Base-by-base conservation (phyloP, 1,284 basidiomycete species). In the Ceratobasidium sp. region DNA sequence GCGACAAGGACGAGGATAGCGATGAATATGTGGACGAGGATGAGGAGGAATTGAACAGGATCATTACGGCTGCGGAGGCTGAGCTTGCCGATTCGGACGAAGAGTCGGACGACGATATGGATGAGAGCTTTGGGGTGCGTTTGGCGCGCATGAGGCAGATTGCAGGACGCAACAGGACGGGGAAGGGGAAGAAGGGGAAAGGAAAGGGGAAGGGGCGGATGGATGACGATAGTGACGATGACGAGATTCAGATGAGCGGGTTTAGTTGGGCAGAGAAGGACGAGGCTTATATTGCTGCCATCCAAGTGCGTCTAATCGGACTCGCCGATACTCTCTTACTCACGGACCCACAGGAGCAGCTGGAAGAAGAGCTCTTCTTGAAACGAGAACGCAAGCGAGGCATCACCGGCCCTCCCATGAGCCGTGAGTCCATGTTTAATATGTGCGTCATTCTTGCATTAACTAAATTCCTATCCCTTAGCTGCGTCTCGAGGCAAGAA, bases 261-360 rank as follows among this genome's bases (percentile, higher is more conserved):
- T 76, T 77, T 51, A 78, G 84, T 0, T 88, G 87, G 86, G 85
- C 84, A 0, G 88, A 89, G 56, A 78, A 84, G 30, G 88, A 92
- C 73, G 88, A 93, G 51, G 85, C 85, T 46, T 87, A 87, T 75
- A 82, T 90, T 58, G 83, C 83, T n/a, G 77, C 84, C 16, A 85
- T 93, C 46, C 80, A 91, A 77, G 92, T 90, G 60, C 44, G 62
- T 56, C 21, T 36, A 54, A 42, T 63, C 51, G 18, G 38, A 70
- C 12, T 16, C 51, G 36, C 56, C 46, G 33, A 23, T 49, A 1
- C 12, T 40, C 21, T 18, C 30, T 59, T 54, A 30, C 42, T 18
- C 74, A 89, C 86, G 82, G 81, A 4, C 79, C 87, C 3, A 78
- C 84, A 84, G 64, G 83, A 84, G 18, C 82, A 85, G 61, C 79